Conservation (phyloP, 2,329 filamentous ascomycete species). For the Colletotrichum filicis region DNA sequence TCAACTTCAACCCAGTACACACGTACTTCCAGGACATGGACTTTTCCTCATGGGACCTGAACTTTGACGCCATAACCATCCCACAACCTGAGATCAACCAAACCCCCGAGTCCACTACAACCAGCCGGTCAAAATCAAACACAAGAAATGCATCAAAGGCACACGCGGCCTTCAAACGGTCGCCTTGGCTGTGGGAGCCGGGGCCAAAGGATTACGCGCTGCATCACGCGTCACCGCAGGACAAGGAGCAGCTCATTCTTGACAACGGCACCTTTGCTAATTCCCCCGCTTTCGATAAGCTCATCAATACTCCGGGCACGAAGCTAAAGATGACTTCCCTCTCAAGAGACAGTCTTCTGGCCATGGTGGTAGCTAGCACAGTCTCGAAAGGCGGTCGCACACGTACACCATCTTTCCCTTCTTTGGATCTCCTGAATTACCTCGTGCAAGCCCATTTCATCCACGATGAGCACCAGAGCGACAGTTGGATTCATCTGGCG, state of each 20-base stretch:
- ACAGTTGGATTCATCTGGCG: conserved; percentile 45
- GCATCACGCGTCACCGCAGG: conserved; percentile 18
- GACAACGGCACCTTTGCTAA: conserved; percentile 26
- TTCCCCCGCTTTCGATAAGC: conserved; percentile 26
- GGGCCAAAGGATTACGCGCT: conserved; percentile 41
- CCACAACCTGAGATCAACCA: conserved; percentile 42
- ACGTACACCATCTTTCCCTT: conserved; percentile 51
- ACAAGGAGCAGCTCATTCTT: conserved; percentile 26
- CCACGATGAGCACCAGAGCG: conserved; percentile 32
- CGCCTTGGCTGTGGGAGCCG: conserved; percentile 48
- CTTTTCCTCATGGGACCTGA: conserved; percentile 46
- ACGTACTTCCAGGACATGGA: conserved; percentile 45
- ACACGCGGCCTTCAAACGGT: conserved; percentile 47
- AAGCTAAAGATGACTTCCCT: conserved; percentile 38
- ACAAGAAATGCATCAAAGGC: conserved; percentile 41
- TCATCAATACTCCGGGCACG: conserved; percentile 24
- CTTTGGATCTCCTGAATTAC: conserved; percentile 49
- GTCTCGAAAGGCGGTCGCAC: conserved; percentile 39
- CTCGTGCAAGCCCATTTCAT: conserved; percentile 49
- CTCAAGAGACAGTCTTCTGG: conserved; percentile 43
- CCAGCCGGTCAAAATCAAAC: conserved; percentile 37
- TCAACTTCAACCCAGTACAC: conserved; percentile 42
- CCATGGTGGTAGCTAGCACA: conserved; percentile 43
- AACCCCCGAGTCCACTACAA: conserved; percentile 42
- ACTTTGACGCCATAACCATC: conserved; percentile 43